Conservation (phyloP, 352 stramenopile species). For the Pythium rhizo-oryzae region DNA sequence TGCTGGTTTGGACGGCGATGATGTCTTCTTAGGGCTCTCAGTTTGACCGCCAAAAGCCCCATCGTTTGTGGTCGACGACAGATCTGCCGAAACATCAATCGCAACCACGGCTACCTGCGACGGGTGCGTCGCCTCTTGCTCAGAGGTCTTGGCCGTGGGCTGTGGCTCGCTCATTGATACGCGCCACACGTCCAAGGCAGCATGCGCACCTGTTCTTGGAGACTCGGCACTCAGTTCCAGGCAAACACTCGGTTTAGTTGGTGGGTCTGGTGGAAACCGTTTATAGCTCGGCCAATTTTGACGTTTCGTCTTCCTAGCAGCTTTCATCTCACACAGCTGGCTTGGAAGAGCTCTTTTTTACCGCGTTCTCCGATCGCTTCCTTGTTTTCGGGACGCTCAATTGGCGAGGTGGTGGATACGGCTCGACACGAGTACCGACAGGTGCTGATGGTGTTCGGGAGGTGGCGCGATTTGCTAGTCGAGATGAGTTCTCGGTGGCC, state of each 20-base stretch:
- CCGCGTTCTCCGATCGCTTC: background rate
- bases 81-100: background rate
- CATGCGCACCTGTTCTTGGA: background rate
- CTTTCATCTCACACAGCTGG: background rate
- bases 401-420: background rate
- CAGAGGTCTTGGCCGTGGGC: background rate
- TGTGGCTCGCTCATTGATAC: slow-evolving; percentile 9
- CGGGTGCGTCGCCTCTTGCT: background rate
- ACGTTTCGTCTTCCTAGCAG: background rate
- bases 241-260: too few species aligned
- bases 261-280: background rate
- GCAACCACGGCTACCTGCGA: background rate
- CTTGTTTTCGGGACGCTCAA: background rate
- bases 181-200: background rate
- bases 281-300: slow-evolving; percentile 1
- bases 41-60: background rate
- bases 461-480: slow-evolving; percentile 2
- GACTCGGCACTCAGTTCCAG: background rate
- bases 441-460: background rate
- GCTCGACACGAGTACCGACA: background rate
- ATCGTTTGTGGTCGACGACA: background rate
- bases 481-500: slow-evolving; percentile 10
- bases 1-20: slow-evolving; percentile 17
- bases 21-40: slow-evolving; percentile 4
- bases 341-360: background rate